Base-by-base conservation (phyloP, 164 flowering plant species). In the Nymphaea colorata region DNA sequence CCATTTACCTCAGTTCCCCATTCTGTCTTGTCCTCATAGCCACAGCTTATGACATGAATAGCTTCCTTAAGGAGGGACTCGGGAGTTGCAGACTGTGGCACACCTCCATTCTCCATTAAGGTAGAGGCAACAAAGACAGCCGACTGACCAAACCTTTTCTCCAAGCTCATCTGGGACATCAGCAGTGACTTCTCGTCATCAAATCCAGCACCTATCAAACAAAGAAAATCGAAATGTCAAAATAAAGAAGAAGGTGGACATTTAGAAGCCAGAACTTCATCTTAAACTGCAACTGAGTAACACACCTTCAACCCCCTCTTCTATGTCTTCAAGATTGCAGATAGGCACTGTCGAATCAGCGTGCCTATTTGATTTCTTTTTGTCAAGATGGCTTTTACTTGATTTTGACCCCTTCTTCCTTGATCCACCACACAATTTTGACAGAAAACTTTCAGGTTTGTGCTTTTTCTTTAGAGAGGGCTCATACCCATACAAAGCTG, bases 11-110 rank as follows among this genome's bases (percentile, higher is more conserved):
- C 86, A 44, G 61, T 70, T 72, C 86, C 86, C 86, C 86, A 82
- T 43, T 82, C 86, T 59, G 83, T 77, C 75, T 79, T 82, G 75
- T 83, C 86, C 74, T 83, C 86, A 59, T 77, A 83, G n/a, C 84
- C 86, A 72, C 86, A 83, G 70, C 86, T 76, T 61, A 83, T 83
- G 43, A 83, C 84, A 75, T 83, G 86, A 65, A 83, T 79, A 47
- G 84, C 79, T 70, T 83, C 86, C 61, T 77, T 77, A 17, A 82
- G 73, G 59, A 80, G 81, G 41, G 76, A 67, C 15, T 80, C 70
- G 1, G 82, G 76, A 53, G 75, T 74, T 18, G 76, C 76, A 11
- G 69, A 72, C 61, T 67, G 70, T 12, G 77, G 78, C 65, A 75
- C 74, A 43, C 82, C 85, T 44, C 85, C 85, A 66, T 81, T 65